Percentiles rank a stretch among this genome's conserved stretches.
phyloP scores from a whole-genome alignment of 2,329 filamentous ascomycete species.

The Cryphonectria japonica region DNA sequence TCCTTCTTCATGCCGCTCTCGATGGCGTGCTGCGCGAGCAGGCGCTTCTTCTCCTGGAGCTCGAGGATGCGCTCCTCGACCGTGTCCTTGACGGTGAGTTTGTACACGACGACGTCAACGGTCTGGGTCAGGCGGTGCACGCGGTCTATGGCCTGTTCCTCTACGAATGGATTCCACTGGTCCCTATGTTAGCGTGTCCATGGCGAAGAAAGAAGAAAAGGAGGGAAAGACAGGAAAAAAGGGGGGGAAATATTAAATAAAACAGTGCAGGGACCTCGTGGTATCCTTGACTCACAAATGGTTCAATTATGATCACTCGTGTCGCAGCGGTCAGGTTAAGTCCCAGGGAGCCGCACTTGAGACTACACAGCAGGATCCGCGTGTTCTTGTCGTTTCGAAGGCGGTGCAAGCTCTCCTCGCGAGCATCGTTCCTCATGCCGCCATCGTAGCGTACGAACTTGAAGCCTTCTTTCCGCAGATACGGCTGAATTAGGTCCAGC shows the following conservation, averaged over 20 bases:
- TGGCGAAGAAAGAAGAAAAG: not conserved
- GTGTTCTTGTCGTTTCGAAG: constrained; percentile 76
- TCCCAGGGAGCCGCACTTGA: constrained; percentile 91
- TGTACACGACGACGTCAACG: constrained; percentile 92
- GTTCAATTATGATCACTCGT: constrained; percentile 91
- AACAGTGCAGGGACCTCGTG: not conserved
- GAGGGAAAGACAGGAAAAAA: not conserved
- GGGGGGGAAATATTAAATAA: too few relatives aligned
- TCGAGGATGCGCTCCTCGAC: constrained; percentile 96
- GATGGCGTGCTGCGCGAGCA: constrained; percentile 88
- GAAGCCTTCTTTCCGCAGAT: constrained; percentile 75
- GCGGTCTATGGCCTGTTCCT: constrained; percentile 98
- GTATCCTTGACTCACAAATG: constrained; percentile 90
- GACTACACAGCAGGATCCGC: constrained; percentile 85
- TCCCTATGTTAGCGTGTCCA: constrained; percentile 19
- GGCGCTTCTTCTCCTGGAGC: constrained; percentile 90
- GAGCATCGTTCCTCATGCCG: constrained; percentile 88
- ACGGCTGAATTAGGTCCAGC: constrained; percentile 94
- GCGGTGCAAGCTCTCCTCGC: constrained; percentile 80
- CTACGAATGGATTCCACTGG: constrained; percentile 70
- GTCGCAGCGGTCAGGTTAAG: constrained; percentile 94
- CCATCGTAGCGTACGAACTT: constrained; percentile 91
- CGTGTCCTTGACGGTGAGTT: constrained; percentile 81
- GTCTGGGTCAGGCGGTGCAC: constrained; percentile 98
- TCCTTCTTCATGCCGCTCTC: constrained; percentile 72